Conservation (phyloP, 2,329 filamentous ascomycete species). For the Arthroderma sp. region DNA sequence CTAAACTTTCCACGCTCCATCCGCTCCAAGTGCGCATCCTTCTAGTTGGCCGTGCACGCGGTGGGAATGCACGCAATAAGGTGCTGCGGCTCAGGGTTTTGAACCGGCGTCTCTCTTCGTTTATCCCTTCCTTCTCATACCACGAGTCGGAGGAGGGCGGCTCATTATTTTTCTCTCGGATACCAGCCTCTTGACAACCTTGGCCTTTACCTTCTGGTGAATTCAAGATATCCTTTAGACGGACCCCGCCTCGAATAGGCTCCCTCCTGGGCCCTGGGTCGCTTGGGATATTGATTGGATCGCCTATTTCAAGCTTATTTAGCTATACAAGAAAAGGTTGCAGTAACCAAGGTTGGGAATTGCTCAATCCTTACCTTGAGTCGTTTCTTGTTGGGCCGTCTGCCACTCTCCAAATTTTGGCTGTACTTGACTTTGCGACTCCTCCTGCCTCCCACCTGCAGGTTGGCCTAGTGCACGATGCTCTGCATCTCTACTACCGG, state of each 20-base stretch:
- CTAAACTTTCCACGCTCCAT: background rate
- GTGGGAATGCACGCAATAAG: background rate
- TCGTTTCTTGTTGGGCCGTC: too few relatives aligned
- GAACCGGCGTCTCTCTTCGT: background rate
- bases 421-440: too few relatives aligned
- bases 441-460: too few relatives aligned
- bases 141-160: background rate
- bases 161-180: background rate
- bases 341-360: too few relatives aligned
- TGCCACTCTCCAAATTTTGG: too few relatives aligned
- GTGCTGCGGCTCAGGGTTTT: background rate
- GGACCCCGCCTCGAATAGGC: background rate
- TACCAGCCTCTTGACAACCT: background rate
- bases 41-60: background rate
- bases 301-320: background rate
- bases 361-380: too few relatives aligned
- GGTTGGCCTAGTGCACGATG: too few relatives aligned
- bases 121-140: background rate
- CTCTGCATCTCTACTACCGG: too few relatives aligned
- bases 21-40: constrained; percentile 7
- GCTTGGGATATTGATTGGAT: background rate
- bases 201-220: background rate
- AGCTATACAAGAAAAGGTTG: too few relatives aligned
- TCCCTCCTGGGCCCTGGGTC: background rate
- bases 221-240: background rate